A percentile compares a stretch with the other conserved stretches of the same genome.
These are phyloP conservation scores for Fusarium anguioides DNA, from an alignment of 2,329 filamentous ascomycete species.

Conservation along the genomic window DNA sequence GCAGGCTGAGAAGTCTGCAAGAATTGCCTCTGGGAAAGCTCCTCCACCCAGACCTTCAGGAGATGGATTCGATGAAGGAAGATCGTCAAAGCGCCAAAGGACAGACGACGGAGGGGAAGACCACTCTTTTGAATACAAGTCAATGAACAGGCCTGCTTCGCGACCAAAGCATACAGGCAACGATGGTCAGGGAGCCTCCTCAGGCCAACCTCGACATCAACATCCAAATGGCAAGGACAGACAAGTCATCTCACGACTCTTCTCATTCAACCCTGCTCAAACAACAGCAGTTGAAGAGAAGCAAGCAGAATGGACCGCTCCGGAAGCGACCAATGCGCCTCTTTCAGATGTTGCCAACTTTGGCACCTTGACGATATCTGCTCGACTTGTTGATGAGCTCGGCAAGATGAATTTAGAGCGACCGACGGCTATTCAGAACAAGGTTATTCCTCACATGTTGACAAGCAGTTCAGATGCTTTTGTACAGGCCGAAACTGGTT, in stretches of 20 bases:
- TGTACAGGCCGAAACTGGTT: slow-evolving; percentile 96
- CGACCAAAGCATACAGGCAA: slow-evolving; percentile 25
- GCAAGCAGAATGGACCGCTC: slow-evolving; percentile 62
- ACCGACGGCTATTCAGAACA: slow-evolving; percentile 94
- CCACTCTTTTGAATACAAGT: slow-evolving; percentile 30
- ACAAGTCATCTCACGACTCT: slow-evolving; percentile 88
- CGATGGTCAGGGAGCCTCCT: slow-evolving; percentile 27
- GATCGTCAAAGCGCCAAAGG: slow-evolving; percentile 60
- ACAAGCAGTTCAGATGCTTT: slow-evolving; percentile 90
- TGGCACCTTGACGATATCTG: slow-evolving; percentile 83
- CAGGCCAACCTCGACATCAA: slow-evolving; percentile 37
- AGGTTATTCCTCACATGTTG: slow-evolving; percentile 83
- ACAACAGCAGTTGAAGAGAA: slow-evolving; percentile 69
- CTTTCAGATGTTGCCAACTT: slow-evolving; percentile 88
- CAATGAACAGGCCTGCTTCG: slow-evolving; percentile 14
- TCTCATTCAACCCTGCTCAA: slow-evolving; percentile 86
- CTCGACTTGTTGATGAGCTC: slow-evolving; percentile 82
- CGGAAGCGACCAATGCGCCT: slow-evolving; percentile 90
- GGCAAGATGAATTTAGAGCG: slow-evolving; percentile 89
- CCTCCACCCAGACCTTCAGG: slow-evolving; percentile 34
- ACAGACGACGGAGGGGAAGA: slow-evolving; percentile 36
- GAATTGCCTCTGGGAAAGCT: slow-evolving; percentile 38
- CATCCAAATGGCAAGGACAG: slow-evolving; percentile 46
- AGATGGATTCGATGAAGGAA: slow-evolving; percentile 45
- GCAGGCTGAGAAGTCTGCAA: slow-evolving; percentile 64